Conservation (phyloP, 1,284 basidiomycete species). For the Trichosporon faecale region DNA sequence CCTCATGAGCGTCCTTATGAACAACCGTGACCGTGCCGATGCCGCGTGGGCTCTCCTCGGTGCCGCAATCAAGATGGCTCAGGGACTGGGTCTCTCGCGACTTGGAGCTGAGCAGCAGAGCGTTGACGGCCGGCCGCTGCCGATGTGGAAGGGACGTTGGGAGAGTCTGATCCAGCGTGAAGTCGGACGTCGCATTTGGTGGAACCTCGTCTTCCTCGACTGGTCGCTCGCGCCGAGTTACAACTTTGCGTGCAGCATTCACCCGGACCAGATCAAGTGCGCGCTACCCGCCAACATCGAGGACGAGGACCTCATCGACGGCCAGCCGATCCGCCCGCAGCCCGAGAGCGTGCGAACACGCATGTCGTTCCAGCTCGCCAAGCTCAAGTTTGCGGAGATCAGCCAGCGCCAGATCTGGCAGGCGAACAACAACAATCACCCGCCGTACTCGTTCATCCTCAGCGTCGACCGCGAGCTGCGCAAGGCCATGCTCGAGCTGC, state of each 20-base stretch:
- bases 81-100: constrained; percentile 52
- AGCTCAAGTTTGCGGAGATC: constrained; percentile 51
- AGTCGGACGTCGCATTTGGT: constrained; percentile 52
- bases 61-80: constrained; percentile 54
- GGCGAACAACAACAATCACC: constrained; percentile 50
- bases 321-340: constrained; percentile 45
- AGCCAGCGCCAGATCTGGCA: constrained; percentile 53
- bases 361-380: constrained; percentile 53
- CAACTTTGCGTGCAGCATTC: constrained; percentile 50
- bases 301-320: constrained; percentile 52
- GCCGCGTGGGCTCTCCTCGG: constrained; percentile 53
- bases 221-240: constrained; percentile 52
- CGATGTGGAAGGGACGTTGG: constrained; percentile 53
- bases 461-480: constrained; percentile 50
- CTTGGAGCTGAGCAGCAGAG: constrained; percentile 51
- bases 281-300: constrained; percentile 52
- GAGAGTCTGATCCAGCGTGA: constrained; percentile 52
- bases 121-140: constrained; percentile 42
- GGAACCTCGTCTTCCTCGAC: constrained; percentile 53
- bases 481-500: constrained; percentile 51
- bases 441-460: constrained; percentile 51
- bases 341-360: constrained; percentile 48
- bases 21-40: constrained; percentile 52
- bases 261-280: constrained; percentile 53
- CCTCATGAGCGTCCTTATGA: constrained; percentile 50